Conservation (phyloP, 2,329 filamentous ascomycete species). For the Claviceps purpurea region DNA sequence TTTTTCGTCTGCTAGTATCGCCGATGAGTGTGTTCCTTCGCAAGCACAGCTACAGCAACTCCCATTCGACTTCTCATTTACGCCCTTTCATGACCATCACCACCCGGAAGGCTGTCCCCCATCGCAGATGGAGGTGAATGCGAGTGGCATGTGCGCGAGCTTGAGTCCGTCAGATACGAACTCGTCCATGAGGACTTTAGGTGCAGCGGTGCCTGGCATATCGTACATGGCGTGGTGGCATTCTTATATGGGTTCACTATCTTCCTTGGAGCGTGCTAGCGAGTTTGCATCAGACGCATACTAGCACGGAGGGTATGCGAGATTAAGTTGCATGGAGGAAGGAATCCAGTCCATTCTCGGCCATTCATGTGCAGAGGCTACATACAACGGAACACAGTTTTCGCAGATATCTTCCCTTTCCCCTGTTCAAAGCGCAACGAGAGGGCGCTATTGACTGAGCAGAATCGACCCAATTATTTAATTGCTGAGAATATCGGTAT, state of each 20-base stretch:
- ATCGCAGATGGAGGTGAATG: neutral
- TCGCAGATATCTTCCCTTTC: neutral
- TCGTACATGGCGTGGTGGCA: slow-evolving; percentile 5
- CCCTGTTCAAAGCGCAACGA: neutral
- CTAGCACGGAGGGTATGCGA: neutral
- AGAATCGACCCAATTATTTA: no score
- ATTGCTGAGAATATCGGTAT: no score
- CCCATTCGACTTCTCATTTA: neutral
- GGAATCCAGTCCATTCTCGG: neutral
- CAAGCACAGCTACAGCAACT: neutral
- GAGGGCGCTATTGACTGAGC: no score
- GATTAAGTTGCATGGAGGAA: neutral
- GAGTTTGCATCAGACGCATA: neutral
- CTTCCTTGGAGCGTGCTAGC: neutral
- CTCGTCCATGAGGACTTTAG: neutral
- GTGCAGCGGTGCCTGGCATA: neutral
- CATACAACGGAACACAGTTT: neutral
- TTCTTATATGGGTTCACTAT: slow-evolving; percentile 1
- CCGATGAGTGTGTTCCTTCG: neutral
- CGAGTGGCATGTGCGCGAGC: neutral
- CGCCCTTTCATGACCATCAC: neutral
- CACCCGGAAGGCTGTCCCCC: neutral
- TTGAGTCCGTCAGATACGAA: neutral
- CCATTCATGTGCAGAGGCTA: neutral
- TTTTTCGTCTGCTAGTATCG: neutral